Evolutionary conservation across 2,329 filamentous ascomycete genomes (phyloP), one percentile per base, ranked within the genome.

Genomic region (Trichoderma sp.): DNA sequence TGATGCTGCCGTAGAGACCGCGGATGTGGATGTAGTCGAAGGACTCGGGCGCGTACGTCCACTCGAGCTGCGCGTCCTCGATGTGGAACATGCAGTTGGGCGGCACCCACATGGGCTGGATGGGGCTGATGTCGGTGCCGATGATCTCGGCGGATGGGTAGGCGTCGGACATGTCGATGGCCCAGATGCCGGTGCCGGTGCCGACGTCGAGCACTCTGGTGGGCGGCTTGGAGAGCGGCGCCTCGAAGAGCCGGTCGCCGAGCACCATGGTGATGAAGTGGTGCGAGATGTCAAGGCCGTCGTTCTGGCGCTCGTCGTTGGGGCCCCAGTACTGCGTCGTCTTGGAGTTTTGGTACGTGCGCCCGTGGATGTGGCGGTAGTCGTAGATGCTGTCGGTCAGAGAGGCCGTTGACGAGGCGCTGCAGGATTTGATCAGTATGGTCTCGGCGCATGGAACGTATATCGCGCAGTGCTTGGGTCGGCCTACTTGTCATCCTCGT

Each of bases 11-110:
- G 28, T 59, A 66, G 14, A 69, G 56, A 1, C 39, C 52, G 24
- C 68, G 54, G n/a, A 69, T 67, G 30, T 69, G 68, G 18, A 69
- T 67, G 21, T 75, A 77, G 46, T 74, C 70, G 21, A 69, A 70
- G 0, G 70, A 75, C 64, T 13, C 73, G 14, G 74, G 21, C 18
- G 52, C 43, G n/a, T 66, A 69, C 7, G 68, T 69, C 88, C 88
- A 90, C 1, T 85, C 81, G 39, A 85, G 81, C 73, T 89, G 86
- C 21, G 83, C 81, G 72, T 90, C 86, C 72, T 89, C 87, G 8
- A 90, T 81, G 43, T 88, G 75, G 73, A 89, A 89, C 6, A 80
- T 81, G 66, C 88, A 81, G 71, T 89, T 89, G 3, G 85, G 83
- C 2, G 87, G 87, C 1, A 89, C 82, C 78, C 79, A 81, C 11